These are phyloP conservation scores for Alternaria gansuensis DNA, from an alignment of 2,329 filamentous ascomycete species.

Conservation along the genomic window DNA sequence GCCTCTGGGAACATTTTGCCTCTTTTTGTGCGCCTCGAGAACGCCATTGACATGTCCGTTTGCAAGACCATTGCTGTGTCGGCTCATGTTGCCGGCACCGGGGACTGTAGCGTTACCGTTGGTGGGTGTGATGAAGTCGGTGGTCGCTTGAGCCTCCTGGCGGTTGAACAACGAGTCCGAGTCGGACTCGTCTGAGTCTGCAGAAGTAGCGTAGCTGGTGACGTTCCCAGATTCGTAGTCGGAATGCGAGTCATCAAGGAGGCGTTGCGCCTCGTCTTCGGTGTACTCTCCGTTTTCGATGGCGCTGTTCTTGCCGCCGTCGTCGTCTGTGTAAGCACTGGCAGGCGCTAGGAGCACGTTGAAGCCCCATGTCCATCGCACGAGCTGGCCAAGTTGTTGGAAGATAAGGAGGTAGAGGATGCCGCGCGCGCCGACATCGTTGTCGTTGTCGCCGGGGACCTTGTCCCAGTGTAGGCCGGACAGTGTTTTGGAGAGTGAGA, in stretches of 20 bases:
- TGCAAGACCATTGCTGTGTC: conserved; percentile 49
- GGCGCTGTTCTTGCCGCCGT: conserved; percentile 52
- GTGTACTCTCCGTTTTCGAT: conserved; percentile 65
- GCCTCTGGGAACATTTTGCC: conserved; percentile 43
- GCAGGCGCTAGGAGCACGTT: conserved; percentile 91
- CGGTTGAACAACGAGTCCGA: conserved; percentile 44
- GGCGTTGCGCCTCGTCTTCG: conserved; percentile 54
- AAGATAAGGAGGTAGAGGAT: conserved; percentile 97
- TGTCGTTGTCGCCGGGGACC: conserved; percentile 90
- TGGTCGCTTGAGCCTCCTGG: conserved; percentile 41
- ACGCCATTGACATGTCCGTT: conserved; percentile 51
- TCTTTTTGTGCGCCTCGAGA: conserved; percentile 29
- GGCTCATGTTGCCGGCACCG: conserved; percentile 53
- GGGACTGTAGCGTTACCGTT: conserved; percentile 58
- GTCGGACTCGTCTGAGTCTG: conserved; percentile 38
- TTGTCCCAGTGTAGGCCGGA: conserved; percentile 93
- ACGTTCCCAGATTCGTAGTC: conserved; percentile 58
- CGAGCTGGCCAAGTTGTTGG: conserved; percentile 93
- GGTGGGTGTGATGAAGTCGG: conserved; percentile 55
- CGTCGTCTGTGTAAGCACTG: conserved; percentile 73
- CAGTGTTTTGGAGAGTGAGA: conserved; percentile 91
- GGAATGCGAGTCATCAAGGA: conserved; percentile 56
- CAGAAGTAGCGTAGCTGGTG: conserved; percentile 54
- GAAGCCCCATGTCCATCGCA: conserved; percentile 98
- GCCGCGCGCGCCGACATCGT: conserved; percentile 90